Evolutionary conservation across 768 basidiomycete genomes (phyloP), one percentile per base, ranked within the genome.

Genomic region (Lentinula detonsa): DNA sequence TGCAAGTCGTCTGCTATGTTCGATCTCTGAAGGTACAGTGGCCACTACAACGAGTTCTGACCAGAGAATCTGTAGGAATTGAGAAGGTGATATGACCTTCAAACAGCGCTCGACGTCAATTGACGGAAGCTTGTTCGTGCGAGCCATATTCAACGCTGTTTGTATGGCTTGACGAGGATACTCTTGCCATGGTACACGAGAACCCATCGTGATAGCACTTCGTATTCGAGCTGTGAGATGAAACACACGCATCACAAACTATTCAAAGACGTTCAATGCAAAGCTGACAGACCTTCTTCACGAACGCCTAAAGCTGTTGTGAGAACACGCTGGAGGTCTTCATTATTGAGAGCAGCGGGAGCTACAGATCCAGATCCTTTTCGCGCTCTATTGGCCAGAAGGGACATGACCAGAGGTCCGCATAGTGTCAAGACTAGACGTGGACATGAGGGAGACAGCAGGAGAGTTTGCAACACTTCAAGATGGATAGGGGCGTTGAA

Each of bases 51-150:
- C 71, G 35, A 91, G 72, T 67, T 91, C 88, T 13, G 75, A 74
- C 90, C 91, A 93, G n/a, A 92, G 74, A 1, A 82, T 66, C 28
- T 79, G 71, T 39, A 93, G 77, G 66, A 93, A 91, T 61, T 81
- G 78, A 7, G 81, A 79, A 3, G 88, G 84, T 4, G 84, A 72
- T 0, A 76, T 74, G 60, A 83, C 72, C 46, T 80, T 80, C n/a
- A 91, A 76, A 65, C 86, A 90, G 31, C 83, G 80, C 52, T 84
- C 78, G 40, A 92, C 76, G 65, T 92, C 87, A 57, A 93, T 75
- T 46, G 73, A 77, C 11, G 88, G 84, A 0, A 83, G 81, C 62
- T 86, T 89, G 50, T 84, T 85, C 15, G 84, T 75, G 39, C 83
- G 79, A 21, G 87, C 85, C 67, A 78, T 74, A 10, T 73, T 71